Evolutionary conservation across 352 stramenopile genomes (phyloP), one percentile per base, ranked within the genome.

Genomic region (Phytophthora tentaculata): DNA sequence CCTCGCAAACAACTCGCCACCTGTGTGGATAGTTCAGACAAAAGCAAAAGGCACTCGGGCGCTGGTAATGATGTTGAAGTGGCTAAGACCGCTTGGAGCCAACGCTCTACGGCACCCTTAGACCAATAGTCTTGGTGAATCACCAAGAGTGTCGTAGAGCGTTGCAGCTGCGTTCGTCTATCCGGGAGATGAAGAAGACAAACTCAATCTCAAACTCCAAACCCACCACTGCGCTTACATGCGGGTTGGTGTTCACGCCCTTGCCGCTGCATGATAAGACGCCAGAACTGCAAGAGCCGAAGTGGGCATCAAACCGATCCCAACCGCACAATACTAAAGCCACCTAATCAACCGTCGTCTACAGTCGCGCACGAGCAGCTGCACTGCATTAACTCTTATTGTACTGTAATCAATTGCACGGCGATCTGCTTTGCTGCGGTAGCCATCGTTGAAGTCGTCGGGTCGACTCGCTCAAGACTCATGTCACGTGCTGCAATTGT

Each of bases 21-120:
- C 37, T 16, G 7, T 17, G 17, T 70, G 56, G 63, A 70, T 49
- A 70, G 63, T 70, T 58, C 63, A 65, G 28, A 20, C 23, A 12
- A 35, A 58, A 64, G 62, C 62, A 64, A 64, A 37, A 19, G 55
- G 24, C 62, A 69, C 62, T 69, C 22, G 1, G 17, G 39, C 56
- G 63, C 55, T 70, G 47, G 56, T 70, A 70, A 70, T 39, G 54
- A 69, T 28, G 56, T 70, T 70, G 63, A 70, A 70, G 63, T 50
- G 54, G 26, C 45, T 62, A 37, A 47, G 44, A 35, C 43, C 20
- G 41, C 55, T 61, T 45, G 41, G 41, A 49, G 54, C 19, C 20
- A n/a, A n/a, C n/a, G n/a, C n/a, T n/a, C n/a, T n/a, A n/a, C n/a
- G n/a, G n/a, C n/a, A n/a, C n/a, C n/a, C n/a, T n/a, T n/a, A n/a